These are phyloP conservation scores for Anthoceros angustus DNA, from an alignment of 225 moss, liverwort and hornwort genomes.

Conservation along the genomic window DNA sequence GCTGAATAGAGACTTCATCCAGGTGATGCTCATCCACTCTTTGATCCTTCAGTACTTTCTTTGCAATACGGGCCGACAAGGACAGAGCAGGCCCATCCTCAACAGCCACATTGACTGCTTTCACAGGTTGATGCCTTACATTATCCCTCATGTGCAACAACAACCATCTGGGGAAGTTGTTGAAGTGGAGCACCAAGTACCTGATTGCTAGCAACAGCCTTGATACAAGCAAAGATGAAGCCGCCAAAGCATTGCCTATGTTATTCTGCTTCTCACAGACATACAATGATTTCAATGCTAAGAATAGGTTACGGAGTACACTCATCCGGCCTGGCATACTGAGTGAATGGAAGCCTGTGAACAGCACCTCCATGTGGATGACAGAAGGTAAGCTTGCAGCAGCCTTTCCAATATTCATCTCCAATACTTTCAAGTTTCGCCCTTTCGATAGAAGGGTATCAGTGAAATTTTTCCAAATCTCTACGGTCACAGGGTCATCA, in stretches of 20 bases:
- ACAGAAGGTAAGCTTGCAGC: slow-evolving; percentile 49
- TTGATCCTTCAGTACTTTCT: slow-evolving; percentile 47
- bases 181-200: slow-evolving; percentile 67
- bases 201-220: slow-evolving; percentile 81
- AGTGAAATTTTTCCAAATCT: slow-evolving; percentile 84
- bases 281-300: slow-evolving; percentile 57
- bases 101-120: slow-evolving; percentile 29
- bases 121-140: slow-evolving; percentile 36
- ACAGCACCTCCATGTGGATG: slow-evolving; percentile 97
- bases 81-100: slow-evolving; percentile 63
- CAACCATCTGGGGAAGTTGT: slow-evolving; percentile 81
- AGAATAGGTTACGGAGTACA: slow-evolving; percentile 55
- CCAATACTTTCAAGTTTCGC: slow-evolving; percentile 54
- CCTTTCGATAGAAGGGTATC: slow-evolving; percentile 60
- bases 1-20: slow-evolving; percentile 63
- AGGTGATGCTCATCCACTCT: slow-evolving; percentile 50
- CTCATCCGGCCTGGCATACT: slow-evolving; percentile 53
- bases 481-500: slow-evolving; percentile 79
- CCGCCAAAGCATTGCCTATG: slow-evolving; percentile 51
- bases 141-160: slow-evolving; percentile 65
- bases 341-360: slow-evolving; percentile 93
- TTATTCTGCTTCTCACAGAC: slow-evolving; percentile 55
- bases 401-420: slow-evolving; percentile 51
- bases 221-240: slow-evolving; percentile 86
- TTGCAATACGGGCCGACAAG: slow-evolving; percentile 67